Evolutionary conservation across 176 grass and related monocot species (phyloP).

Genomic region (Secale cereale): DNA sequence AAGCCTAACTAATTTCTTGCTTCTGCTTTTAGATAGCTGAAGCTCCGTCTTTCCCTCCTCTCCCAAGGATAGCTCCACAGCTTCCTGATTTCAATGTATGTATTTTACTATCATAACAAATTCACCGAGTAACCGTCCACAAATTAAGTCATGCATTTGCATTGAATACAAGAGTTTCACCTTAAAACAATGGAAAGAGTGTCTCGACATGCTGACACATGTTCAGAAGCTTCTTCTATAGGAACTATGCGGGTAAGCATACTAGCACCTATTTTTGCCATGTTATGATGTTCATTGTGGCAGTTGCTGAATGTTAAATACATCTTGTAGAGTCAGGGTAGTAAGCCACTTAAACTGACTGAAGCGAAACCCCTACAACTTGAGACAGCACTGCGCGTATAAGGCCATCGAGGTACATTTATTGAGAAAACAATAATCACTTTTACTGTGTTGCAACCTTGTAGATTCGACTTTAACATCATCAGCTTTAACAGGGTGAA

Average conservation of each 20-base stretch:
- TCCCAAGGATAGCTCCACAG: conserved; percentile 56
- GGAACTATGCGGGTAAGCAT: conserved; percentile 45
- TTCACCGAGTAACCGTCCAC: background rate
- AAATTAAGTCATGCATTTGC: conserved; percentile 4
- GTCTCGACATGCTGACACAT: too few species aligned
- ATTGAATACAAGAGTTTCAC: conserved; percentile 58
- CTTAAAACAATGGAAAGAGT: conserved; percentile 86
- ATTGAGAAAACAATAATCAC: conserved; percentile 1
- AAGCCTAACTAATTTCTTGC: background rate
- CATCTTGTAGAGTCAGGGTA: conserved; percentile 59
- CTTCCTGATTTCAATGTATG: conserved; percentile 71
- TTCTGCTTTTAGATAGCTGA: conserved; percentile 68
- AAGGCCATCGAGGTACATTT: conserved; percentile 60
- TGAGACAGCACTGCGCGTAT: conserved; percentile 67
- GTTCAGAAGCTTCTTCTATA: conserved; percentile 54
- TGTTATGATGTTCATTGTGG: background rate
- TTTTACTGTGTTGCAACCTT: background rate
- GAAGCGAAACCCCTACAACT: conserved; percentile 65
- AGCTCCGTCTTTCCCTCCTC: conserved; percentile 49
- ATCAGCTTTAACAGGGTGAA: conserved; percentile 60
- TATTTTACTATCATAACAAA: background rate
- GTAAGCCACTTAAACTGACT: conserved; percentile 44
- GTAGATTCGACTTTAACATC: conserved; percentile 14
- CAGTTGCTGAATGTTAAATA: conserved; percentile 24
- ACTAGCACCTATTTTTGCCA: background rate